Conservation (phyloP, 768 basidiomycete species). For the Suillus luteus region DNA sequence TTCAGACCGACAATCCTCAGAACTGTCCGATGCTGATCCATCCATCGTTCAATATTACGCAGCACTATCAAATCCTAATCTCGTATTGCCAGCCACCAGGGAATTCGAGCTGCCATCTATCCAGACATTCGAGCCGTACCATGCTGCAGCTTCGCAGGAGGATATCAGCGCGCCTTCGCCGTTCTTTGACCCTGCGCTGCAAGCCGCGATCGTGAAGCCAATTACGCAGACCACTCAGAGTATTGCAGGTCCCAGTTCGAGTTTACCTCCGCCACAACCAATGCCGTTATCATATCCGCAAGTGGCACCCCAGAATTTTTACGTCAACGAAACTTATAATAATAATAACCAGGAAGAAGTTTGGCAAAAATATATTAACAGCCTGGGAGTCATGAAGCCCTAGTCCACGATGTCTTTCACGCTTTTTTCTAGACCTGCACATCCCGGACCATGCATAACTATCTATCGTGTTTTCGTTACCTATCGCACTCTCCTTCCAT, state of each 20-base stretch:
- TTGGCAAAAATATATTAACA: constrained; percentile 40
- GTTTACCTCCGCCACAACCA: constrained; percentile 6
- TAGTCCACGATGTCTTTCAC: background rate
- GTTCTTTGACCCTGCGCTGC: constrained; percentile 8
- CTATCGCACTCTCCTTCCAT: constrained; percentile 4
- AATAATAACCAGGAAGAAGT: constrained; percentile 38
- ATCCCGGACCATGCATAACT: constrained; percentile 4
- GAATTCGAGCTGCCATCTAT: constrained; percentile 11
- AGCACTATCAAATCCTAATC: constrained; percentile 6
- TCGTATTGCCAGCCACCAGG: constrained; percentile 13
- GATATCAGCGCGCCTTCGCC: constrained; percentile 7
- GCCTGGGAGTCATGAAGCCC: constrained; percentile 26
- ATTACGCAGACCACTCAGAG: background rate
- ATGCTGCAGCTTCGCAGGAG: background rate
- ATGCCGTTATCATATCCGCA: constrained; percentile 7
- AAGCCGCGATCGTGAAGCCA: constrained; percentile 2
- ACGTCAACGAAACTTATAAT: background rate
- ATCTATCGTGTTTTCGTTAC: constrained; percentile 11
- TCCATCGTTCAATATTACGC: constrained; percentile 9
- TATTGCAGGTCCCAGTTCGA: constrained; percentile 9
- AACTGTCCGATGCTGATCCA: constrained; percentile 6
- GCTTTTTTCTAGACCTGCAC: background rate
- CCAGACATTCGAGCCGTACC: background rate
- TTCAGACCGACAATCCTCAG: constrained; percentile 1
- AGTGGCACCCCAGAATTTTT: background rate